Conservation (phyloP, 129 eudicot species). For the Solidago caesia region DNA sequence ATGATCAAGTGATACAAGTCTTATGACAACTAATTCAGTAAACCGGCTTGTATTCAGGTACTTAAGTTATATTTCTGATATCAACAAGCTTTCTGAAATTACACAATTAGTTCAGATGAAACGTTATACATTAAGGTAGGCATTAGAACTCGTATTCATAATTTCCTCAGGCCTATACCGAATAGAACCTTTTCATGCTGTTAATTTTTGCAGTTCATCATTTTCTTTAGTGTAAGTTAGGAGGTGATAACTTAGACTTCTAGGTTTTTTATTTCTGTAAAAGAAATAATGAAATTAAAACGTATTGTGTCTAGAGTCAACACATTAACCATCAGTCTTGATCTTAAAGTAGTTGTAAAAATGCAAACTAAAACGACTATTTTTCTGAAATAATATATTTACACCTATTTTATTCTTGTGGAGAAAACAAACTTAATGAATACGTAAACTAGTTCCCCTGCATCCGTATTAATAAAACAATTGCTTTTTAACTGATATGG, state of each 20-base stretch:
- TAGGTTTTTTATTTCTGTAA: background rate
- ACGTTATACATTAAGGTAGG: too few species aligned
- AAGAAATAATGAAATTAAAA: background rate
- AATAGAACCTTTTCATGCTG: too few species aligned
- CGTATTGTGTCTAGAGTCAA: background rate
- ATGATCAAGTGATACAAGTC: slow-evolving; percentile 31
- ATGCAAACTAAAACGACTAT: too few species aligned
- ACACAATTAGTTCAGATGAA: too few species aligned
- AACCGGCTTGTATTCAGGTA: slow-evolving; percentile 7
- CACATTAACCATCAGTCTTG: background rate
- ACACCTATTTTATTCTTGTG: too few species aligned
- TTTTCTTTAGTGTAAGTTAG: background rate
- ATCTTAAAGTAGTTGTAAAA: too few species aligned
- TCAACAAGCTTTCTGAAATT: background rate
- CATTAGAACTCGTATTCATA: too few species aligned
- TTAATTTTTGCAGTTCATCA: too few species aligned
- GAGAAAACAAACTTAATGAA: too few species aligned
- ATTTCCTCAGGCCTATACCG: too few species aligned
- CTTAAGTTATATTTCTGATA: slow-evolving; percentile 10
- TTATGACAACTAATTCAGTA: slow-evolving; percentile 1
- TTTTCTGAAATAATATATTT: too few species aligned
- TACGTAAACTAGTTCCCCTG: background rate
- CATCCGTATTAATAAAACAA: background rate
- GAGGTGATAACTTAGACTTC: background rate
- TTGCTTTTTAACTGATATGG: background rate